Conservation (phyloP, 108 stramenopile genomes). For the Epipyxis sp. region DNA sequence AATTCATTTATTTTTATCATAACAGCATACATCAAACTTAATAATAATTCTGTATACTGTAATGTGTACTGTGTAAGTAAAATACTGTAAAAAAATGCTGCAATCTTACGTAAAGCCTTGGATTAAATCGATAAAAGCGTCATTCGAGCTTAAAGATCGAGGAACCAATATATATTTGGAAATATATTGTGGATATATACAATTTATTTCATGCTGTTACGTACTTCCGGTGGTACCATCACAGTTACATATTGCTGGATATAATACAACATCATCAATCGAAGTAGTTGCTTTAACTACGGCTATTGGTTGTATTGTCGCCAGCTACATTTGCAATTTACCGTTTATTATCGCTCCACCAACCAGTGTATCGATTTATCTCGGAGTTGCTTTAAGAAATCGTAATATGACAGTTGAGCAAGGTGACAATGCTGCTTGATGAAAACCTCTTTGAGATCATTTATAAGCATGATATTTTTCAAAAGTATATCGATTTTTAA, state of each 20-base stretch:
- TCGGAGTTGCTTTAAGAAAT: background rate
- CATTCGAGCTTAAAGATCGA: too few relatives aligned
- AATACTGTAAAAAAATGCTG: too few relatives aligned
- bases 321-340: constrained; percentile 13
- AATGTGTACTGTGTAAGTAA: too few relatives aligned
- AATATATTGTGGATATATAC: constrained; percentile 12
- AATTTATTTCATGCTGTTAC: constrained; percentile 27
- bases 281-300: background rate
- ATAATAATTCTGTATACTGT: too few relatives aligned
- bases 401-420: background rate
- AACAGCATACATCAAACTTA: too few relatives aligned
- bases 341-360: constrained; percentile 29
- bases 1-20: too few relatives aligned
- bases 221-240: constrained; percentile 20
- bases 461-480: background rate
- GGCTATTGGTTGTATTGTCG: background rate
- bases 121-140: too few relatives aligned
- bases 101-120: too few relatives aligned
- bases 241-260: constrained; percentile 14
- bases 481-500: too few relatives aligned
- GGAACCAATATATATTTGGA: too few relatives aligned
- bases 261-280: constrained; percentile 17
- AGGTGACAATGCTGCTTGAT: background rate
- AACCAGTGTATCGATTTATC: constrained; percentile 21
- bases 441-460: too few relatives aligned